Percentiles rank a stretch among this genome's conserved stretches.
phyloP scores from a whole-genome alignment of 495 filamentous ascomycete genomes.

The Trichocladium uniseriatum region DNA sequence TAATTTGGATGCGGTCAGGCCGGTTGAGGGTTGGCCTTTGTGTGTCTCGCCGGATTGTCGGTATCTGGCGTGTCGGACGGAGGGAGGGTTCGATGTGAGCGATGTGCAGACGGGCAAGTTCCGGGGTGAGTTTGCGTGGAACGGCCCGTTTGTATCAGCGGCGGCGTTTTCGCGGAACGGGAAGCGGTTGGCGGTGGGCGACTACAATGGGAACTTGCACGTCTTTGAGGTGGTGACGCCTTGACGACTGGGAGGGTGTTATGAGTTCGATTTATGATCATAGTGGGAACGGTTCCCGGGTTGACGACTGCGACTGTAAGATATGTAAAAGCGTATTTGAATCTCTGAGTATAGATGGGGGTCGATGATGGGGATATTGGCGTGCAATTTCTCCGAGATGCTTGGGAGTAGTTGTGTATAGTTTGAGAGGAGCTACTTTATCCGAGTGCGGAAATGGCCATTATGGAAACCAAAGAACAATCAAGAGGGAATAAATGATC shows the following conservation, averaged over 20 bases:
- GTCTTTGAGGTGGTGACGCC: conserved; percentile 12
- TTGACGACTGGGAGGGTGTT: not conserved
- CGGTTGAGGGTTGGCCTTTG: conserved; percentile 25
- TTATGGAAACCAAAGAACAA: too few relatives aligned
- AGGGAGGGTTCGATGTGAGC: conserved; percentile 24
- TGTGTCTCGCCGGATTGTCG: conserved; percentile 23
- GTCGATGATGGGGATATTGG: too few relatives aligned
- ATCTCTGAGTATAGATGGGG: too few relatives aligned
- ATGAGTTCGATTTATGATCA: too few relatives aligned
- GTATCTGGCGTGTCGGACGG: conserved; percentile 22
- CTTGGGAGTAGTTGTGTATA: too few relatives aligned
- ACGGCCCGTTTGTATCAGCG: not conserved
- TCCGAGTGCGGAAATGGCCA: too few relatives aligned
- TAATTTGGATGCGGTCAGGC: conserved; percentile 12
- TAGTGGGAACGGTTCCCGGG: too few relatives aligned
- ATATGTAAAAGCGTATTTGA: too few relatives aligned
- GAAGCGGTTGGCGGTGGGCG: conserved; percentile 10
- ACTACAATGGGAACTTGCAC: not conserved
- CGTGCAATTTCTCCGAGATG: too few relatives aligned
- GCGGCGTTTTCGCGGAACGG: conserved; percentile 11
- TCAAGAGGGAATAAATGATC: too few relatives aligned
- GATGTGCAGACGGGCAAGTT: conserved; percentile 20
- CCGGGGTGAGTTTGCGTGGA: conserved; percentile 10
- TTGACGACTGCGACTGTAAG: too few relatives aligned
- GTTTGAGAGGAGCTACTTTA: too few relatives aligned